phyloP scores from a whole-genome alignment of 2,329 filamentous ascomycete genomes.

The Blastomyces parvus region DNA sequence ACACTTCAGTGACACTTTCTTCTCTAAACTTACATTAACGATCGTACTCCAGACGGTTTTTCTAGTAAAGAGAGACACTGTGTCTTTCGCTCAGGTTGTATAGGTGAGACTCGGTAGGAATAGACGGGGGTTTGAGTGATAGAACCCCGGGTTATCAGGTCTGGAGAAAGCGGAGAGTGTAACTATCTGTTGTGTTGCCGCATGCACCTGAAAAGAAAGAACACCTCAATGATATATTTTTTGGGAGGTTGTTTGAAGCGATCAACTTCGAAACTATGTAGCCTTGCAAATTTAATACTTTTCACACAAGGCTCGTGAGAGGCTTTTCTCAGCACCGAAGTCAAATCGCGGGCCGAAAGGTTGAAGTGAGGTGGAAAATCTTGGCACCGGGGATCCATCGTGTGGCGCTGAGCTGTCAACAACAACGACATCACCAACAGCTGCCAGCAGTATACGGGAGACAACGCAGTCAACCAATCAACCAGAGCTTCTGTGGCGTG shows the following conservation, averaged over 20 bases:
- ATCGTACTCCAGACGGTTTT: neutral
- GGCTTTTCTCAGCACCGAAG: neutral
- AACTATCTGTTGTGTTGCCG: neutral
- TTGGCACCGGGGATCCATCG: neutral
- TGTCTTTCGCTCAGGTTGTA: neutral
- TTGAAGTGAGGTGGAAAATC: neutral
- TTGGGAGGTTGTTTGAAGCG: neutral
- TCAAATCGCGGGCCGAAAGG: neutral
- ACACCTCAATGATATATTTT: neutral
- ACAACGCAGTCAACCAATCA: neutral
- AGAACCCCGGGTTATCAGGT: neutral
- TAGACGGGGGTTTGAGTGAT: neutral
- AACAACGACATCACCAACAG: too few species aligned
- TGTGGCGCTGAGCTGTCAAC: neutral
- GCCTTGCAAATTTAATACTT: neutral
- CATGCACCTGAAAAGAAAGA: neutral
- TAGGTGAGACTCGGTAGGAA: neutral
- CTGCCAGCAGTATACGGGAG: neutral
- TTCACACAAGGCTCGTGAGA: neutral
- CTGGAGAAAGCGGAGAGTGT: neutral
- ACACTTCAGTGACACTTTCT: neutral
- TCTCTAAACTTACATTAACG: conserved; percentile 4
- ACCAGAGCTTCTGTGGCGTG: neutral
- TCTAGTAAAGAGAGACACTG: neutral
- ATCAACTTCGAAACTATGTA: neutral